Base-by-base conservation (phyloP, 2,329 filamentous ascomycete species). In the Rutstroemia sydowiana region DNA sequence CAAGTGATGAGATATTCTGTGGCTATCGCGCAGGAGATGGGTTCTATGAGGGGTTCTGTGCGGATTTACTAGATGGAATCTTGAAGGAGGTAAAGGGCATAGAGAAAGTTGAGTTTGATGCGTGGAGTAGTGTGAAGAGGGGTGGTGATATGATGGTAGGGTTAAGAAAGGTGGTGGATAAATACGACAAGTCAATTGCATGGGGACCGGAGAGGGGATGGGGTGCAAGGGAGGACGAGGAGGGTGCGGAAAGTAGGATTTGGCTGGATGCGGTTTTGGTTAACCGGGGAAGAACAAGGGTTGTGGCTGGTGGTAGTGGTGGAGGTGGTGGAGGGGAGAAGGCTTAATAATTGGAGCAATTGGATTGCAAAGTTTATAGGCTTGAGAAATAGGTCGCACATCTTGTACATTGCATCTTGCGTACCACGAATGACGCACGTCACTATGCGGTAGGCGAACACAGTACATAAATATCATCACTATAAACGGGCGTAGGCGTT, bases 191-290 rank as follows among this genome's bases (percentile, higher is more conserved):
- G 56, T 68, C 67, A 37, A 73, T 89, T n/a, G 70, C 70, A 16
- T 91, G 84, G 84, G 86, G 86, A 0, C 78, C 81, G 0, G 74
- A 82, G 60, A 72, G 82, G 53, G 81, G 81, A 3, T 88, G 85
- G 51, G 31, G 85, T 78, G 73, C 0, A 74, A 81, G 46, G 73
- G 73, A 34, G 51, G 46, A 44, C 23, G 39, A 28, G 11, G 55
- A 55, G 41, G 30, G 30, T 40, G 10, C 18, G 7, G 58, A 16
- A 5, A 16, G 61, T 43, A 49, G 56, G 30, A 53, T 61, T n/a
- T 61, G 58, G 59, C 34, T 61, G 28, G 58, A 61, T 53, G 55
- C 58, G 14, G 43, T 61, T 40, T 34, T 61, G 36, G 50, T 59
- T 16, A 54, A 60, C 54, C 52, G 58, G 26, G 51, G 46, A 18